Conservation (phyloP, 306 rosid genomes). For the Glycyrrhiza uralensis region DNA sequence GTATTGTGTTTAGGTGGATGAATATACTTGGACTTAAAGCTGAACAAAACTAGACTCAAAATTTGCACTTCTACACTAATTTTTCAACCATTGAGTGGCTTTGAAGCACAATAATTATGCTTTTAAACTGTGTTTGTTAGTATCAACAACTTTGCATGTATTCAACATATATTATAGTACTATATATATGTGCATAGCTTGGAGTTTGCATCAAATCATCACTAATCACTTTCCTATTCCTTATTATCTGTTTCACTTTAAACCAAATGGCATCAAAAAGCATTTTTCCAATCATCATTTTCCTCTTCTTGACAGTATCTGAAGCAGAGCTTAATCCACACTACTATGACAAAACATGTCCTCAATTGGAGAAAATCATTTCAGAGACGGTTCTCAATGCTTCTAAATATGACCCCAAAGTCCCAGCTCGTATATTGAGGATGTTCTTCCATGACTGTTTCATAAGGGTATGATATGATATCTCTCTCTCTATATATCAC, state of each 20-base stretch:
- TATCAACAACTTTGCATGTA: neutral
- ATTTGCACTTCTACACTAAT: slow-evolving; percentile 20
- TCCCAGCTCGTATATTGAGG: slow-evolving; percentile 66
- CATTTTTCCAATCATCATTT: neutral
- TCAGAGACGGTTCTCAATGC: slow-evolving; percentile 54
- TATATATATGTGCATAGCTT: neutral
- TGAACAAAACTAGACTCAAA: slow-evolving; percentile 37
- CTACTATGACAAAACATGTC: slow-evolving; percentile 53
- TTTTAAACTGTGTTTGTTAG: neutral
- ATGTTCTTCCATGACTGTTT: slow-evolving; percentile 86
- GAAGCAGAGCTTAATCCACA: slow-evolving; percentile 41
- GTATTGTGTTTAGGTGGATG: slow-evolving; percentile 27
- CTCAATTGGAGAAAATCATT: slow-evolving; percentile 57
- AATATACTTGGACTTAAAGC: slow-evolving; percentile 42
- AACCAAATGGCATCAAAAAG: slow-evolving; percentile 32
- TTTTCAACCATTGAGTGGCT: slow-evolving; percentile 49
- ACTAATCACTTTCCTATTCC: neutral
- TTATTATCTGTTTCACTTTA: neutral
- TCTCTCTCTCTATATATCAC: too few relatives aligned
- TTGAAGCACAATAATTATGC: slow-evolving; percentile 36
- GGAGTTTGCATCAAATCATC: slow-evolving; percentile 18
- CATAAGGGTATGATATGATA: slow-evolving; percentile 74
- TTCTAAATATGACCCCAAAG: slow-evolving; percentile 53
- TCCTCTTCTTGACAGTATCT: slow-evolving; percentile 22
- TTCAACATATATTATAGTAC: slow-evolving; percentile 32